phyloP scores from a whole-genome alignment of 2,329 filamentous ascomycete genomes.

The Sporothrix pseudoabietina region DNA sequence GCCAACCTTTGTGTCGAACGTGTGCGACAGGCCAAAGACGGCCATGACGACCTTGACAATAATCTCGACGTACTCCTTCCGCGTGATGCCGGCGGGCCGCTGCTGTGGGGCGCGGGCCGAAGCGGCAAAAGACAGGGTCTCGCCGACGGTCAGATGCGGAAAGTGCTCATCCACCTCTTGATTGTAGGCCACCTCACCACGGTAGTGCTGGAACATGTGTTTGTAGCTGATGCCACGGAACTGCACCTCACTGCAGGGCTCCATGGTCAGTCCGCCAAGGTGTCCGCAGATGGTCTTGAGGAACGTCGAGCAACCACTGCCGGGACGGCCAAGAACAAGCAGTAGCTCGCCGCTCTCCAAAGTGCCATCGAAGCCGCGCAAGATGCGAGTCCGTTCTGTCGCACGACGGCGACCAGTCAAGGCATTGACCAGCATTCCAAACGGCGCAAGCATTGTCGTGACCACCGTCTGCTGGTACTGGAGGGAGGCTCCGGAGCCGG shows the following conservation, averaged over 20 bases:
- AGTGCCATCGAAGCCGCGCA: conserved; percentile 51
- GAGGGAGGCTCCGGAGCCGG: conserved; percentile 42
- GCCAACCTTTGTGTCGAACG: conserved; percentile 70
- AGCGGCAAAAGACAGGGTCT: conserved; percentile 78
- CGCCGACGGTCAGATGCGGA: conserved; percentile 72
- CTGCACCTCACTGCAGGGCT: conserved; percentile 41
- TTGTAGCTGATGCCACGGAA: conserved; percentile 29
- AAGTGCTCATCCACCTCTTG: conserved; percentile 84
- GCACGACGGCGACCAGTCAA: conserved; percentile 48
- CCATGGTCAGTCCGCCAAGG: conserved; percentile 49
- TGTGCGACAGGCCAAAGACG: conserved; percentile 73
- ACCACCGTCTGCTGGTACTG: conserved; percentile 70
- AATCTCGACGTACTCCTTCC: conserved; percentile 51
- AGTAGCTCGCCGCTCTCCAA: conserved; percentile 60
- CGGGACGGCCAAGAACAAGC: conserved; percentile 60
- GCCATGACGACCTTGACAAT: conserved; percentile 72
- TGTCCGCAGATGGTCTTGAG: conserved; percentile 70
- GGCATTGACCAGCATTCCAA: conserved; percentile 37
- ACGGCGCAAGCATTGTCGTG: conserved; percentile 57
- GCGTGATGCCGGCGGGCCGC: conserved; percentile 53
- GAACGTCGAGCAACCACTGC: conserved; percentile 59
- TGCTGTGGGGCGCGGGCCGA: conserved; percentile 62
- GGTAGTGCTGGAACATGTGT: conserved; percentile 43
- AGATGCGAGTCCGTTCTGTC: conserved; percentile 56
- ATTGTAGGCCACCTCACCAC: conserved; percentile 61